phyloP scores from a whole-genome alignment of 2,329 filamentous ascomycete genomes.

The Sphaerulina vaccinii region DNA sequence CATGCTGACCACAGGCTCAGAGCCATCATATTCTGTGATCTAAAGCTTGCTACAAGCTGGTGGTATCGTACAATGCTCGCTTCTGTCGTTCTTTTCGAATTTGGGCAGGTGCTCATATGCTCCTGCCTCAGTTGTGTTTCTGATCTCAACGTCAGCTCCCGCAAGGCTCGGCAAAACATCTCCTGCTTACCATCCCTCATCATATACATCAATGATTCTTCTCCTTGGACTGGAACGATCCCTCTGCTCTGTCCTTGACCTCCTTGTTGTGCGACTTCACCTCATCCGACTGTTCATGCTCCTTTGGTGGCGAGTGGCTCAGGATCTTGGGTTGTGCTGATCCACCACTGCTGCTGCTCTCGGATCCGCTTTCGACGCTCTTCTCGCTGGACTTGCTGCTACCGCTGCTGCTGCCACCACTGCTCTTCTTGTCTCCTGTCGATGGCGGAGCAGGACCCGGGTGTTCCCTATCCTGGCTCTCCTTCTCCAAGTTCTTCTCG shows the following conservation, averaged over 20 bases:
- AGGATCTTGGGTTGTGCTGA: slow-evolving; percentile 15
- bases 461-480: slow-evolving; percentile 17
- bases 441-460: slow-evolving; percentile 18
- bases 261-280: slow-evolving; percentile 37
- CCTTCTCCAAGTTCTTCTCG: slow-evolving; percentile 7
- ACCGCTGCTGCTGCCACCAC: slow-evolving; percentile 5
- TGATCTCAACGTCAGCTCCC: too few species aligned
- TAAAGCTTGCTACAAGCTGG: slow-evolving; percentile 6
- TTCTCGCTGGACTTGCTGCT: not conserved
- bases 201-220: slow-evolving; percentile 9
- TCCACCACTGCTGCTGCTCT: not conserved
- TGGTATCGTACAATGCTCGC: slow-evolving; percentile 8
- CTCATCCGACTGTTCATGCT: slow-evolving; percentile 14
- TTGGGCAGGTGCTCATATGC: too few species aligned
- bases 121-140: too few species aligned
- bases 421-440: slow-evolving; percentile 8
- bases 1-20: too few species aligned
- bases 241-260: slow-evolving; percentile 45
- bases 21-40: too few species aligned
- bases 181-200: slow-evolving; percentile 11
- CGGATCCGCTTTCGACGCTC: not conserved
- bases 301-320: slow-evolving; percentile 6
- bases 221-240: slow-evolving; percentile 30
- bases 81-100: slow-evolving; percentile 6
- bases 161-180: not conserved